Base-by-base conservation (phyloP, 768 basidiomycete genomes). In the Tricholoma furcatifolium region DNA sequence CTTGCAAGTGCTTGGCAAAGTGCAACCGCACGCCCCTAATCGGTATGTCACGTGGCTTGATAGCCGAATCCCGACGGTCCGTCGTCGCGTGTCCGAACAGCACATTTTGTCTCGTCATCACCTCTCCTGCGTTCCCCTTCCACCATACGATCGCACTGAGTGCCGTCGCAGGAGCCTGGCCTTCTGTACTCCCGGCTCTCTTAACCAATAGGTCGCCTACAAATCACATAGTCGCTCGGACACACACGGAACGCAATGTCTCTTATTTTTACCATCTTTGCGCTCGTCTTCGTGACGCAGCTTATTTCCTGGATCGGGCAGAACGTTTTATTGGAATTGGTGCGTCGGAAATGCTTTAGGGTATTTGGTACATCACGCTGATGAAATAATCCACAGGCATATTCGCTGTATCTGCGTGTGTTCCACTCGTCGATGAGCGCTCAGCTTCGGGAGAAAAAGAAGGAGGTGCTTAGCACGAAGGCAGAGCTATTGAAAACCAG, bases 301-400 rank as follows among this genome's bases (percentile, higher is more conserved):
- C 76, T 93, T 61, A 80, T 96, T 55, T 81, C 86, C 44, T 95
- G 93, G 93, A 80, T 96, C 47, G 94, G 94, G 41, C 81, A 93
- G 66, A 80, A 87, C 17, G 91, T 93, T 20, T 77, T 98, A 18
- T 76, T 88, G 51, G 89, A 93, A 47, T 65, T 86, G 51, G 94
- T 95, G 62, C 57, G 91, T 81, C 47, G 34, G 27, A 27, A 27
- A 27, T 27, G 3, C 27, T 7, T 7, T 17, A 50, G 17, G 53
- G 52, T 43, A 42, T 50, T 32, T 50, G 14, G 17, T 12, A 9
- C 42, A 12, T 47, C 5, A 15, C 10, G 41, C 17, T 17, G 12
- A 17, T 48, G 34, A 24, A 43, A 12, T 48, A 38, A 31, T n/a
- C 24, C 9, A 9, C 27, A 97, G 94, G 82, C 78, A 47, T 96